These are phyloP conservation scores for Neotropicomus parvogracilis DNA, from an alignment of 1,284 basidiomycete genomes.

Conservation along the genomic window DNA sequence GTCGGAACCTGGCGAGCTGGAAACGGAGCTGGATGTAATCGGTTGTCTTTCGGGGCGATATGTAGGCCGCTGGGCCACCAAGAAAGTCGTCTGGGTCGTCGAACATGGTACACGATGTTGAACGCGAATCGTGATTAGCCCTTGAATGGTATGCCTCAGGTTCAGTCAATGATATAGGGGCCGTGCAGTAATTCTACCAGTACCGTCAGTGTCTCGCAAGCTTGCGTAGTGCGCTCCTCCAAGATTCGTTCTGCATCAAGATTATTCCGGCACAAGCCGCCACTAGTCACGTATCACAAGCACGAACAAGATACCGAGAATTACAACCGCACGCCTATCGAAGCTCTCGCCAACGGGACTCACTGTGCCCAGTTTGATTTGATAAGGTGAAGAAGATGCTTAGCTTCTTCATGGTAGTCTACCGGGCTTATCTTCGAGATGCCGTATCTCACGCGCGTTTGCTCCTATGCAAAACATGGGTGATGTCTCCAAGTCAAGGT, in stretches of 20 bases:
- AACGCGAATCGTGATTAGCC: neutral
- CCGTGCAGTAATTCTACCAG: too few species aligned
- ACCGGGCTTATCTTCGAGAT: constrained; percentile 66
- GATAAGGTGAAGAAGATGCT: constrained; percentile 55
- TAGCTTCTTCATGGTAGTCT: constrained; percentile 72
- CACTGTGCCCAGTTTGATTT: constrained; percentile 38
- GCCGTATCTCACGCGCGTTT: constrained; percentile 77
- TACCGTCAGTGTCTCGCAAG: too few species aligned
- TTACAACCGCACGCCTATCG: neutral
- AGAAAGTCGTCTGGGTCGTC: neutral
- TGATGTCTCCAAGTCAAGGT: neutral
- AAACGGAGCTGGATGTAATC: constrained; percentile 32
- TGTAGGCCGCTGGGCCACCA: constrained; percentile 6
- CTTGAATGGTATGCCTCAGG: too few species aligned
- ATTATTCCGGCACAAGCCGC: too few species aligned
- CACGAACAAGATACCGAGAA: neutral
- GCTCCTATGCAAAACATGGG: constrained; percentile 51
- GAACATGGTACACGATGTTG: constrained; percentile 11
- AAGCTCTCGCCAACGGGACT: neutral
- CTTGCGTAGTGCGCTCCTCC: too few species aligned
- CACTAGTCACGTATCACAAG: too few species aligned
- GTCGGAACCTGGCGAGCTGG: constrained; percentile 30
- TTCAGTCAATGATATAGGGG: too few species aligned
- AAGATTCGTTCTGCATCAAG: too few species aligned
- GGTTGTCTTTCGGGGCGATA: constrained; percentile 15